These are phyloP conservation scores for Trypanosoma theileri DNA, from an alignment of 208 protist species.

Conservation along the genomic window DNA sequence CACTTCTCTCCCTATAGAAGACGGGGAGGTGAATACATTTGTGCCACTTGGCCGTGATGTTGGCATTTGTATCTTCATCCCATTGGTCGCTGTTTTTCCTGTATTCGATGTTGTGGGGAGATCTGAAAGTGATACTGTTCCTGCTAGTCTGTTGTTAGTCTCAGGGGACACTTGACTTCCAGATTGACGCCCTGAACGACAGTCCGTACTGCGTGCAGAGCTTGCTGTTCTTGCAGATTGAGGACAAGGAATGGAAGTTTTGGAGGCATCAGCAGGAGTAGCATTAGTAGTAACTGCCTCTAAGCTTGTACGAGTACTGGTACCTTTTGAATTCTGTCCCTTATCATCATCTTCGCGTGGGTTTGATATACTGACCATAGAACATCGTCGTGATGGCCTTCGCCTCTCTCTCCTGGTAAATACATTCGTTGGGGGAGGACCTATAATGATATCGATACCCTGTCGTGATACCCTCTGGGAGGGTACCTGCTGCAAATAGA, in stretches of 20 bases:
- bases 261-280: background rate
- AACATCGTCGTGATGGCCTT: background rate
- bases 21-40: background rate
- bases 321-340: too few species aligned
- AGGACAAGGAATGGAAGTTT: background rate
- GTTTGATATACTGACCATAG: conserved; percentile 8
- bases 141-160: conserved; percentile 4
- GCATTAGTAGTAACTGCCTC: background rate
- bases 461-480: conserved; percentile 14
- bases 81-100: background rate
- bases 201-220: background rate
- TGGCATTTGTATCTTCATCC: background rate
- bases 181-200: background rate
- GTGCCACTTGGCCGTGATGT: background rate
- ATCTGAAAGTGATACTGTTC: background rate
- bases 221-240: background rate
- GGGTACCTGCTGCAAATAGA: conserved; percentile 28
- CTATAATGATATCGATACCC: conserved; percentile 34
- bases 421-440: conserved; percentile 18
- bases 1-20: conserved; percentile 8
- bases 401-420: conserved; percentile 4
- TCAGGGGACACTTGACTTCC: background rate
- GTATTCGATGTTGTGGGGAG: background rate
- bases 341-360: background rate
- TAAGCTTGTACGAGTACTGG: too few species aligned